These are phyloP conservation scores for Chlorociboria aeruginascens DNA, from an alignment of 495 filamentous ascomycete species.

Conservation along the genomic window DNA sequence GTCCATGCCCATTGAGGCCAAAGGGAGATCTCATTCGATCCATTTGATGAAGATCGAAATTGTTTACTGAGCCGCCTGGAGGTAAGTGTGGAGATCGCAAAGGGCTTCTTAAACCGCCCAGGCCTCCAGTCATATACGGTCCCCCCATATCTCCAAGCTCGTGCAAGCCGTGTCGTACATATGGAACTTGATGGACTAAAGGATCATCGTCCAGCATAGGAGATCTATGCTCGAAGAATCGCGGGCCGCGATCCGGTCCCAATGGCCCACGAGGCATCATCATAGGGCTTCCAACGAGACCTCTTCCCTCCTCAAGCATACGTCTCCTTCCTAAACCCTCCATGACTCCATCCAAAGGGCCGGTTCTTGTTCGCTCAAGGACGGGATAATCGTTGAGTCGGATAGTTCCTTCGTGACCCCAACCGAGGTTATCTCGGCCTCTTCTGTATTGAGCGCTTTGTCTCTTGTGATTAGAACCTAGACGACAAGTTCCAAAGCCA, in stretches of 20 bases:
- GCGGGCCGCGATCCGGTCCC: background rate
- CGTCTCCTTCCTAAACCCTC: background rate
- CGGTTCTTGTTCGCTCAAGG: background rate
- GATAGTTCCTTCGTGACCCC: slow-evolving; percentile 1
- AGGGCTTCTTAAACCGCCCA: background rate
- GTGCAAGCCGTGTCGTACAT: background rate
- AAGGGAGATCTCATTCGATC: background rate
- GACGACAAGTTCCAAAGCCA: too few relatives aligned
- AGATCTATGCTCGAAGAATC: background rate
- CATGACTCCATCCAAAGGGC: background rate
- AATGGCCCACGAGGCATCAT: background rate
- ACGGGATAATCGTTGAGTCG: background rate
- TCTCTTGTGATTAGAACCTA: too few relatives aligned
- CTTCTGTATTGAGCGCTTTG: background rate
- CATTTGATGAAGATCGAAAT: background rate
- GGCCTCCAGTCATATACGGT: background rate
- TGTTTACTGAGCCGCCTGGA: background rate
- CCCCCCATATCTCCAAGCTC: background rate
- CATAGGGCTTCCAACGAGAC: background rate
- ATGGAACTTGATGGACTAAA: background rate
- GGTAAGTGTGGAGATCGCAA: background rate
- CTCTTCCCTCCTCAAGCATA: background rate
- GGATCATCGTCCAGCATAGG: background rate
- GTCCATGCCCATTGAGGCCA: background rate
- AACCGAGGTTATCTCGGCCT: background rate